Conservation (phyloP, 192 early-diverging fungal species). For the Chytriomyces sp. region DNA sequence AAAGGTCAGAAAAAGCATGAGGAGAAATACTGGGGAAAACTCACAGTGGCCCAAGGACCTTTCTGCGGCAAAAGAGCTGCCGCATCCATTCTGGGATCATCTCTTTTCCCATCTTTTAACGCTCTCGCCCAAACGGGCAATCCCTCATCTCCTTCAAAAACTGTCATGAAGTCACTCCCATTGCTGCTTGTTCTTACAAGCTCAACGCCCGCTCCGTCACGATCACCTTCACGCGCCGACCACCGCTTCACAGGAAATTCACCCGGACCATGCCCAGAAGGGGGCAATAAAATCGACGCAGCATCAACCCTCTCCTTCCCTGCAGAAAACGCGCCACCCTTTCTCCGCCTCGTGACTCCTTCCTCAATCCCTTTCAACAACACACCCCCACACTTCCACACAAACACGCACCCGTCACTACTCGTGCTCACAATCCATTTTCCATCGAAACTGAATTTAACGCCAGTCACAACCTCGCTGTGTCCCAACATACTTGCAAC, state of each 20-base stretch:
- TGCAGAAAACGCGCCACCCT: neutral
- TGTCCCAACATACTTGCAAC: constrained; percentile 68
- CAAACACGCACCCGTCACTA: constrained; percentile 76
- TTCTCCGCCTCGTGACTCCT: neutral
- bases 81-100: neutral
- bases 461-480: constrained; percentile 73
- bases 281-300: neutral
- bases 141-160: constrained; percentile 37
- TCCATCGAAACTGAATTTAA: constrained; percentile 64
- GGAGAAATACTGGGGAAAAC: no score
- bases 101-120: neutral
- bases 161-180: constrained; percentile 20
- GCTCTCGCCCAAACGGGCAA: constrained; percentile 51
- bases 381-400: constrained; percentile 69
- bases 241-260: neutral
- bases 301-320: neutral
- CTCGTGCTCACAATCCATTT: constrained; percentile 68
- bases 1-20: neutral
- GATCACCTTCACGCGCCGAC: neutral
- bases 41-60: constrained; percentile 29
- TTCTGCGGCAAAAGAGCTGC: neutral
- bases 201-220: neutral
- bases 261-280: neutral
- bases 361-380: constrained; percentile 39
- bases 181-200: neutral